Percentiles rank a stretch among this genome's conserved stretches.
Conservation (phyloP, 23 red algal species). For the Agarophyton chilense region DNA sequence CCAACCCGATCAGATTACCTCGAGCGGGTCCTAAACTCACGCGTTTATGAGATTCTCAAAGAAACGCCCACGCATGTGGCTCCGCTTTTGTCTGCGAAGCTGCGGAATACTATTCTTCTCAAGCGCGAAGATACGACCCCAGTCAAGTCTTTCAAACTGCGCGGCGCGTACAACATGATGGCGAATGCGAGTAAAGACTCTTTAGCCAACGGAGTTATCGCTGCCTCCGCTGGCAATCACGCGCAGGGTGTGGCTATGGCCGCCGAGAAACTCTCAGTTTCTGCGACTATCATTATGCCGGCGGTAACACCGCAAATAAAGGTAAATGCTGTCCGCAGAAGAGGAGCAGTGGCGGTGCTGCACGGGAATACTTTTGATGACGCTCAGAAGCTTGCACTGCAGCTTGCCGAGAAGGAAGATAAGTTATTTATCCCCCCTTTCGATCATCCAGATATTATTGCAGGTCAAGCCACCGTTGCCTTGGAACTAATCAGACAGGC, state of each 20-base stretch:
- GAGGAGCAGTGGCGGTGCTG: slow-evolving; percentile 82
- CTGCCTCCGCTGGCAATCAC: slow-evolving; percentile 97
- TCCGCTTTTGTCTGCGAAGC: slow-evolving; percentile 68
- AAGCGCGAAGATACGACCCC: slow-evolving; percentile 96
- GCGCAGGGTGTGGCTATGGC: slow-evolving; percentile 95
- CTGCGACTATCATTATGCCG: slow-evolving; percentile 96
- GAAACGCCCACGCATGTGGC: slow-evolving; percentile 84
- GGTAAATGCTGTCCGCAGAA: slow-evolving; percentile 87
- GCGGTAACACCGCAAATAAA: slow-evolving; percentile 91
- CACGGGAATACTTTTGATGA: slow-evolving; percentile 91
- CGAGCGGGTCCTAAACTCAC: slow-evolving; percentile 81
- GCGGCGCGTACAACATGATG: slow-evolving; percentile 99
- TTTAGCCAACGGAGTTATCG: slow-evolving; percentile 77
- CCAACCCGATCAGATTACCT: slow-evolving; percentile 86
- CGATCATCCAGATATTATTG: slow-evolving; percentile 98
- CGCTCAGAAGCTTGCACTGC: slow-evolving; percentile 69
- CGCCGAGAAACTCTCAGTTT: slow-evolving; percentile 75
- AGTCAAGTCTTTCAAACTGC: slow-evolving; percentile 94
- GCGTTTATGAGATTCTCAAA: slow-evolving; percentile 86
- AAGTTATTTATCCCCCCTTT: slow-evolving; percentile 95
- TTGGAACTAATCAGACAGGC: slow-evolving; percentile 89
- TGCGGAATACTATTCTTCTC: slow-evolving; percentile 66
- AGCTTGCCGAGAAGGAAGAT: slow-evolving; percentile 45
- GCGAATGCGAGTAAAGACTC: slow-evolving; percentile 28
- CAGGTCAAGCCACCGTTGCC: slow-evolving; percentile 91